phyloP scores from a whole-genome alignment of 495 filamentous ascomycete genomes.

The Trichoderma asperelloides region DNA sequence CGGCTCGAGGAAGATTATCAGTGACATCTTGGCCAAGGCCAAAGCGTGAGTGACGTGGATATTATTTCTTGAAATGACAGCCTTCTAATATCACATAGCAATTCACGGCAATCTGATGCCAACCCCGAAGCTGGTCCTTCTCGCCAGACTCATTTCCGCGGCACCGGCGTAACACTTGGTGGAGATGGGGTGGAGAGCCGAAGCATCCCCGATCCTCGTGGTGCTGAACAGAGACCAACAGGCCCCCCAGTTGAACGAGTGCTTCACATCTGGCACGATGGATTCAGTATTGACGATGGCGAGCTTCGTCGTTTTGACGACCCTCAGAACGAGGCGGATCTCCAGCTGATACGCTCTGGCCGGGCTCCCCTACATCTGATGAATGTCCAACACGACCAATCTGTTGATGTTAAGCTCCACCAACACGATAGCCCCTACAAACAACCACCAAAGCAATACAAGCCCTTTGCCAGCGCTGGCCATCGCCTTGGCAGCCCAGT shows the following conservation, averaged over 20 bases:
- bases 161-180: slow-evolving; percentile 77
- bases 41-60: slow-evolving; percentile 47
- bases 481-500: slow-evolving; percentile 88
- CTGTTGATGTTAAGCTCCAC: slow-evolving; percentile 82
- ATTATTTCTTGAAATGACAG: not conserved
- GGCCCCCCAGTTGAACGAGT: slow-evolving; percentile 47
- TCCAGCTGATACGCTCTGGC: slow-evolving; percentile 78
- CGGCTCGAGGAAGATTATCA: slow-evolving; percentile 58
- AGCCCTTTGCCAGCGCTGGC: slow-evolving; percentile 75
- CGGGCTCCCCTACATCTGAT: slow-evolving; percentile 81
- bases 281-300: slow-evolving; percentile 92
- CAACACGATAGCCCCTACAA: slow-evolving; percentile 80
- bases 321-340: slow-evolving; percentile 69
- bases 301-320: slow-evolving; percentile 84
- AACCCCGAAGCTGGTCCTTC: slow-evolving; percentile 36
- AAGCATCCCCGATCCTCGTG: slow-evolving; percentile 56
- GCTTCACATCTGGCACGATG: slow-evolving; percentile 87
- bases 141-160: slow-evolving; percentile 56
- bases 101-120: slow-evolving; percentile 46
- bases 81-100: slow-evolving; percentile 29
- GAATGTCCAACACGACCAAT: slow-evolving; percentile 76
- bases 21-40: slow-evolving; percentile 76
- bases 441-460: slow-evolving; percentile 74
- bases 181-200: slow-evolving; percentile 78
- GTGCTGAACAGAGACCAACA: slow-evolving; percentile 20